A percentile compares a stretch with the other conserved stretches of the same genome.
Conservation (phyloP, 2,329 filamentous ascomycete genomes). For the Gremmenia infestans region DNA sequence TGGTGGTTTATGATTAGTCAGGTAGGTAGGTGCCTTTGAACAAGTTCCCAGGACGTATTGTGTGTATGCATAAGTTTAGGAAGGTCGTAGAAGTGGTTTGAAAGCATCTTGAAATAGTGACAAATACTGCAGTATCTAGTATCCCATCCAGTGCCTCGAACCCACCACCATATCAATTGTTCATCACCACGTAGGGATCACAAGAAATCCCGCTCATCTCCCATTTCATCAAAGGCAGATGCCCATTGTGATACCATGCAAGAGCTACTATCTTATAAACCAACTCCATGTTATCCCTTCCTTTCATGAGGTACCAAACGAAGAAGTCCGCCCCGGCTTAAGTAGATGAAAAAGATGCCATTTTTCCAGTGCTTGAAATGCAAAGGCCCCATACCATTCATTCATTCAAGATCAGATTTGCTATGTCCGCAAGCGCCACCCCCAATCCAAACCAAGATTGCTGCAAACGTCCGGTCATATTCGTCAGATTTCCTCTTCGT, state of each 20-base stretch:
- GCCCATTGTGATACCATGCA: not conserved
- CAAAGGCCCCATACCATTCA: not conserved
- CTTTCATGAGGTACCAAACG: not conserved
- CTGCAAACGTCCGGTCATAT: slow-evolving; percentile 14
- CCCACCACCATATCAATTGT: slow-evolving; percentile 12
- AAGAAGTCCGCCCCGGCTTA: not conserved
- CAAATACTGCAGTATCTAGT: slow-evolving; percentile 18
- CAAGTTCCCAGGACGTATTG: too few species aligned
- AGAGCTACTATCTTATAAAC: not conserved
- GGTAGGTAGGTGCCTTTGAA: too few species aligned
- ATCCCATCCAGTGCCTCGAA: not conserved
- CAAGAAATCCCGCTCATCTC: not conserved
- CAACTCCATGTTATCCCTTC: not conserved
- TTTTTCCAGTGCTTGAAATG: not conserved
- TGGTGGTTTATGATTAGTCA: too few species aligned
- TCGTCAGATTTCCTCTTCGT: slow-evolving; percentile 17
- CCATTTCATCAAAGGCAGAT: not conserved
- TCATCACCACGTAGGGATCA: not conserved
- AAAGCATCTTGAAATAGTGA: slow-evolving; percentile 9
- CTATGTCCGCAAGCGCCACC: slow-evolving; percentile 13
- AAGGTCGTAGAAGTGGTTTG: slow-evolving; percentile 7
- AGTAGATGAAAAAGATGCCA: not conserved
- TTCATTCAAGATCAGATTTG: slow-evolving; percentile 10
- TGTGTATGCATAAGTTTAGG: too few species aligned
- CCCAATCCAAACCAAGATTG: slow-evolving; percentile 9